Percentiles rank a stretch among this genome's conserved stretches.
Conservation (phyloP, 768 basidiomycete genomes). For the Hemileccinum impolitum region DNA sequence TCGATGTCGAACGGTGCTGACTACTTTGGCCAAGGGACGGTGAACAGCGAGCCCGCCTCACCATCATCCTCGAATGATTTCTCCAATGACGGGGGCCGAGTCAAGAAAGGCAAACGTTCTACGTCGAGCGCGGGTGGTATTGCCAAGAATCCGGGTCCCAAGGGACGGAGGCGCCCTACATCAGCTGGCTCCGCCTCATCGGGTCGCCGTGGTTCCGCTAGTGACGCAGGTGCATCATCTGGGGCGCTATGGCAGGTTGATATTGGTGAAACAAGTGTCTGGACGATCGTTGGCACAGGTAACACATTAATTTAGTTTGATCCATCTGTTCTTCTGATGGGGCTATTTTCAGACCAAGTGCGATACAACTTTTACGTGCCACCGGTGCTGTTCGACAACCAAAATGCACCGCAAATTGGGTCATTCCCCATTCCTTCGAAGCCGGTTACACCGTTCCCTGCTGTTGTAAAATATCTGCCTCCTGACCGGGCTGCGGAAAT, state of each 20-base stretch:
- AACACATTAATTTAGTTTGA: conserved; percentile 22
- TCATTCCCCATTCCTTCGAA: conserved; percentile 80
- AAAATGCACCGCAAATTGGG: conserved; percentile 63
- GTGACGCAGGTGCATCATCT: conserved; percentile 67
- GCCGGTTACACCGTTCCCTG: conserved; percentile 82
- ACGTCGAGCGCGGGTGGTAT: conserved; percentile 61
- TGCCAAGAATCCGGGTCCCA: conserved; percentile 35
- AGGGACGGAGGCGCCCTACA: conserved; percentile 67
- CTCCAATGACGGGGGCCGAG: conserved; percentile 81
- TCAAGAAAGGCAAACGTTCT: conserved; percentile 75
- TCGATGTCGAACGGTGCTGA: conserved; percentile 53
- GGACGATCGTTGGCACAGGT: conserved; percentile 94
- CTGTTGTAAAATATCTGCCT: conserved; percentile 86
- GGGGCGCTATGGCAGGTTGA: conserved; percentile 87
- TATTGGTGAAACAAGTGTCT: conserved; percentile 90
- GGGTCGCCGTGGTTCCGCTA: conserved; percentile 59
- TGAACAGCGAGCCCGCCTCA: conserved; percentile 69
- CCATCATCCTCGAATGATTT: conserved; percentile 60
- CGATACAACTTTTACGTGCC: conserved; percentile 94
- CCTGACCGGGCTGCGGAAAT: conserved; percentile 84
- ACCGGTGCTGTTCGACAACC: conserved; percentile 77
- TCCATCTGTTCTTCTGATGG: conserved; percentile 13
- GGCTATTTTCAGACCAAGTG: conserved; percentile 63
- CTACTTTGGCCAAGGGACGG: conserved; percentile 53
- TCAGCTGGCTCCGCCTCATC: conserved; percentile 73